Conservation (phyloP, 345 rosid species). For the Rhodamnia rubescens region DNA sequence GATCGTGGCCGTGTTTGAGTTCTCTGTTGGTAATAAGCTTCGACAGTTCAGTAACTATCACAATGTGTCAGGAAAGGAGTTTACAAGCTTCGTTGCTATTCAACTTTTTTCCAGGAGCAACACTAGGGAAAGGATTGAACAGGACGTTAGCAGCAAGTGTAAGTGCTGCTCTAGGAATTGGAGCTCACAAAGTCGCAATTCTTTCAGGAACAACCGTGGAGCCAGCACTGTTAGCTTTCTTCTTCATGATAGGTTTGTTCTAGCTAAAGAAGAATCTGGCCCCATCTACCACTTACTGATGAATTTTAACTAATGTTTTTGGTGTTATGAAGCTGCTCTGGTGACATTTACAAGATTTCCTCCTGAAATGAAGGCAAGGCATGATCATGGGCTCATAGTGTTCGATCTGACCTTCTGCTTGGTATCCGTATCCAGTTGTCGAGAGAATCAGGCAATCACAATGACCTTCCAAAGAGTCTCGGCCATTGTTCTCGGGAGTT, state of each 20-base stretch:
- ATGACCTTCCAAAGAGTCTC: conserved; percentile 10
- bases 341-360: conserved; percentile 21
- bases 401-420: conserved; percentile 30
- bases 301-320: not conserved
- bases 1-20: conserved; percentile 21
- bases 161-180: conserved; percentile 22
- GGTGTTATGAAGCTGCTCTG: conserved; percentile 7
- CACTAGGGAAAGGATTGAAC: conserved; percentile 28
- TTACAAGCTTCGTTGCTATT: not conserved
- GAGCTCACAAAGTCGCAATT: conserved; percentile 1
- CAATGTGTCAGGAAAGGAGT: not conserved
- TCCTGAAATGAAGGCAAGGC: conserved; percentile 22
- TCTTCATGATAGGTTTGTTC: not conserved
- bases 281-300: not conserved
- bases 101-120: conserved; percentile 9
- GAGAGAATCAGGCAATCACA: conserved; percentile 11
- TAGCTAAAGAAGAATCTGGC: not conserved
- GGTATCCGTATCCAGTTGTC: conserved; percentile 20
- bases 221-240: not conserved
- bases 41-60: not conserved
- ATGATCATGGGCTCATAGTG: conserved; percentile 20
- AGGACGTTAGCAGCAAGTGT: conserved; percentile 22
- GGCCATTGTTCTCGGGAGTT: conserved; percentile 15
- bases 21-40: conserved; percentile 22
- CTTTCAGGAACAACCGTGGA: not conserved